These are phyloP conservation scores for Prunus fruticosa DNA, from an alignment of 306 rosid species.

Conservation along the genomic window DNA sequence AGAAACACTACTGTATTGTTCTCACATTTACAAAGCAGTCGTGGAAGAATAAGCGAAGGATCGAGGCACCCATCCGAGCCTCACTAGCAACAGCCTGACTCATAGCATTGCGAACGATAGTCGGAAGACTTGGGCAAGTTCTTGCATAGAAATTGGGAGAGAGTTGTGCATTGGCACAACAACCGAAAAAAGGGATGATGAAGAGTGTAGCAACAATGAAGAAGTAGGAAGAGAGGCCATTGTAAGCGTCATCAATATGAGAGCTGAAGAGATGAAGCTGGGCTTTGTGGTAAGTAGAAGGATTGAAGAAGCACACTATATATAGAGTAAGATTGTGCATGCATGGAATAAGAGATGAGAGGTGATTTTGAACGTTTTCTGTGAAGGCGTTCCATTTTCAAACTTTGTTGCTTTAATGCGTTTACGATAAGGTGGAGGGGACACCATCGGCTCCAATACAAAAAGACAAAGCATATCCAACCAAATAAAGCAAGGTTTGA, in stretches of 20 bases:
- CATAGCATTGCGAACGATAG: constrained; percentile 49
- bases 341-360: not conserved
- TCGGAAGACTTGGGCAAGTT: constrained; percentile 52
- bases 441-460: not conserved
- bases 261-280: not conserved
- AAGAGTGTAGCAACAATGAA: constrained; percentile 10
- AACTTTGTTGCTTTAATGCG: not conserved
- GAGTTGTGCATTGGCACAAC: constrained; percentile 53
- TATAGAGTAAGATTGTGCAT: constrained; percentile 3
- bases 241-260: not conserved
- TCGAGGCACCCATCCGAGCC: constrained; percentile 63
- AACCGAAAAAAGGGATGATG: constrained; percentile 30
- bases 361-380: not conserved
- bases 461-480: not conserved
- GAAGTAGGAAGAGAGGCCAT: not conserved
- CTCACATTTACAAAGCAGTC: constrained; percentile 77
- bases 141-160: constrained; percentile 44
- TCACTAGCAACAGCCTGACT: constrained; percentile 39
- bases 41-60: constrained; percentile 86
- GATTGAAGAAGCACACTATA: not conserved
- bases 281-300: not conserved
- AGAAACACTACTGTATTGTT: not conserved
- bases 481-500: not conserved
- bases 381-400: not conserved
- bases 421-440: not conserved